Conservation (phyloP, 208 protist species). For the Borovskyia barvae region DNA sequence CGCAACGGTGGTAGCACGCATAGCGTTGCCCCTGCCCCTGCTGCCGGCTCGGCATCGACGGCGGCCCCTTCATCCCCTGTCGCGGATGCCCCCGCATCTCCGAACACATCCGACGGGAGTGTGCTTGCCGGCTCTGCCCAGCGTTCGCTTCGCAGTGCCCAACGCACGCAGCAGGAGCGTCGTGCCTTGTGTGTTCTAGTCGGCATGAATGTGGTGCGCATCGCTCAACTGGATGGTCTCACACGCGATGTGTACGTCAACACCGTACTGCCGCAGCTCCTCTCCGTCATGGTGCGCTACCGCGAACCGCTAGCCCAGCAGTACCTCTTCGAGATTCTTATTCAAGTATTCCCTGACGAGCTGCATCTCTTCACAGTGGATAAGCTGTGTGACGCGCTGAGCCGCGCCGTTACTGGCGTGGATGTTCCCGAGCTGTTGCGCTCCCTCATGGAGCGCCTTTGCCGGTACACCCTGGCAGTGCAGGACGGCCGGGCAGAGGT, state of each 20-base stretch:
- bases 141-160: slow-evolving; percentile 35
- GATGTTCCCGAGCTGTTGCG: slow-evolving; percentile 89
- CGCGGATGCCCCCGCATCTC: not conserved
- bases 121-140: slow-evolving; percentile 7
- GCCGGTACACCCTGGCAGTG: slow-evolving; percentile 55
- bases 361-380: slow-evolving; percentile 96
- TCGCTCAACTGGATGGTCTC: slow-evolving; percentile 96
- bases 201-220: slow-evolving; percentile 96
- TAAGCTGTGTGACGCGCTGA: slow-evolving; percentile 70
- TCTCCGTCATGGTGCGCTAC: slow-evolving; percentile 92
- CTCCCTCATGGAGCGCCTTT: slow-evolving; percentile 89
- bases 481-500: slow-evolving; percentile 29
- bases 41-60: not conserved
- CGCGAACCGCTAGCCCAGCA: slow-evolving; percentile 97
- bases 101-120: not conserved
- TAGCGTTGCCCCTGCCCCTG: slow-evolving; percentile 1
- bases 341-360: slow-evolving; percentile 98
- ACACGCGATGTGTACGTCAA: slow-evolving; percentile 87
- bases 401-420: slow-evolving; percentile 76
- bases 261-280: slow-evolving; percentile 84
- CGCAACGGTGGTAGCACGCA: slow-evolving; percentile 24
- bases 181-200: slow-evolving; percentile 96
- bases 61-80: not conserved
- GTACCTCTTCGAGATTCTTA: slow-evolving; percentile 98
- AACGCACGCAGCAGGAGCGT: slow-evolving; percentile 90